phyloP scores from a whole-genome alignment of 371 early-diverging fungal species.

The Mortierella sp. region DNA sequence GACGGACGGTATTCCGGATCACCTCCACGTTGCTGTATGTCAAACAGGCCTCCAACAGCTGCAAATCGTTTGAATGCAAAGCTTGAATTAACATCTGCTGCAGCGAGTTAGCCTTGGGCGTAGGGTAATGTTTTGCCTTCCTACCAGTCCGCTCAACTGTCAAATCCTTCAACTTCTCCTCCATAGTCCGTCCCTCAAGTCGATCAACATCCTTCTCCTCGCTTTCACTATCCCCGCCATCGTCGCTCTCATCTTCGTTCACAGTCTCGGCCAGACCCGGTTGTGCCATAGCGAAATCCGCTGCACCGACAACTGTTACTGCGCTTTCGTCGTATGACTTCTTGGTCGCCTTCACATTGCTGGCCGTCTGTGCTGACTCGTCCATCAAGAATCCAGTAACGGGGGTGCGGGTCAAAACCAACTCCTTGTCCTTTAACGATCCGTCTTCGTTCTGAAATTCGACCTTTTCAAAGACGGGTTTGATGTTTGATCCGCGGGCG shows the following conservation, averaged over 20 bases:
- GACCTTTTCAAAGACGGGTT: constrained; percentile 83
- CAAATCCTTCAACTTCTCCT: constrained; percentile 60
- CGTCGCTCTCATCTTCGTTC: not conserved
- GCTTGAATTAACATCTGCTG: constrained; percentile 85
- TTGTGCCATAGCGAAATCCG: constrained; percentile 49
- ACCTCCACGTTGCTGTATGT: constrained; percentile 71
- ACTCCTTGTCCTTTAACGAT: constrained; percentile 58
- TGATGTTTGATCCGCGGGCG: constrained; percentile 79
- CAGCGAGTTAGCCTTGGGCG: constrained; percentile 72
- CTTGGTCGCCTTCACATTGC: constrained; percentile 62
- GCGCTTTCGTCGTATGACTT: constrained; percentile 54
- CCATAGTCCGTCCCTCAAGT: constrained; percentile 61
- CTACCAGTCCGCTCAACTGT: constrained; percentile 51
- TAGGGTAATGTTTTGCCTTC: constrained; percentile 48
- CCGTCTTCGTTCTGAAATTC: constrained; percentile 60
- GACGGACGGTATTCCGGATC: constrained; percentile 77
- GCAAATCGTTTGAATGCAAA: constrained; percentile 78
- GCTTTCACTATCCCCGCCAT: constrained; percentile 2
- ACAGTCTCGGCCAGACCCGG: constrained; percentile 29
- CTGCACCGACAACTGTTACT: constrained; percentile 51
- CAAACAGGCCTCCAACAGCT: constrained; percentile 78
- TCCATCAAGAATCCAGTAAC: constrained; percentile 70
- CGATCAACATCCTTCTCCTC: constrained; percentile 32
- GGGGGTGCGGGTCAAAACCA: constrained; percentile 66
- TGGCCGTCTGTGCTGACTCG: constrained; percentile 66